A percentile compares a stretch with the other conserved stretches of the same genome.
Evolutionary conservation across 371 early-diverging fungal genomes (phyloP).

Genomic region (Chytridium lagenaria): DNA sequence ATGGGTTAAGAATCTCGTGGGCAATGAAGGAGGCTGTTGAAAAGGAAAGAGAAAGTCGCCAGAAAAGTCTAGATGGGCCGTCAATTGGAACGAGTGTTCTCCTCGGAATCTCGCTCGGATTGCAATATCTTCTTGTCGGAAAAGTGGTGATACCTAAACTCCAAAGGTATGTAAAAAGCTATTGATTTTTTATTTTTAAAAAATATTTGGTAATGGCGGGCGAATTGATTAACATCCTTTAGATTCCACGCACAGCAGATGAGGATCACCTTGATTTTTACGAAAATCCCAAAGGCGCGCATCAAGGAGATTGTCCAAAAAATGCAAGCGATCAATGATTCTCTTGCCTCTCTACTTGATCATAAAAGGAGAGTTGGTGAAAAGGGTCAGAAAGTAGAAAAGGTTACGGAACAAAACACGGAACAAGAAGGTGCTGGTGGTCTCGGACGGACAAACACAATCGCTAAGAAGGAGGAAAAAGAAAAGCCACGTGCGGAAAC

Average conservation of each 20-base stretch:
- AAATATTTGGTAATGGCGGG: no score
- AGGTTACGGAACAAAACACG: no score
- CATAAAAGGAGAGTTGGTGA: not conserved
- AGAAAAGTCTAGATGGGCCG: not conserved
- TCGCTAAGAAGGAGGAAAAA: not conserved
- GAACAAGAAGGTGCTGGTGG: no score
- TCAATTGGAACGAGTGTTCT: not conserved
- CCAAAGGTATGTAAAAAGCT: no score
- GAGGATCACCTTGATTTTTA: not conserved
- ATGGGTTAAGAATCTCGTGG: not conserved
- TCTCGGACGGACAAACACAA: not conserved
- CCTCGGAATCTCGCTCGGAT: not conserved
- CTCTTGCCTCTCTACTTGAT: not conserved
- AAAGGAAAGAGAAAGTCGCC: not conserved
- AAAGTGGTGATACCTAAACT: not conserved
- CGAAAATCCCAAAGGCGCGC: not conserved
- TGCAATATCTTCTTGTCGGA: not conserved
- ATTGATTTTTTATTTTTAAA: no score
- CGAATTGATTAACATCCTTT: no score
- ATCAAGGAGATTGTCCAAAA: not conserved
- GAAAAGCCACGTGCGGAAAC: not conserved
- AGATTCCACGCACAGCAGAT: not conserved
- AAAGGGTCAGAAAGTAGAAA: not conserved
- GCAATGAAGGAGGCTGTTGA: not conserved
- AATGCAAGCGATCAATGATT: not conserved